Evolutionary conservation across 345 rosid species (phyloP).

Genomic region (Populus pruinosa): DNA sequence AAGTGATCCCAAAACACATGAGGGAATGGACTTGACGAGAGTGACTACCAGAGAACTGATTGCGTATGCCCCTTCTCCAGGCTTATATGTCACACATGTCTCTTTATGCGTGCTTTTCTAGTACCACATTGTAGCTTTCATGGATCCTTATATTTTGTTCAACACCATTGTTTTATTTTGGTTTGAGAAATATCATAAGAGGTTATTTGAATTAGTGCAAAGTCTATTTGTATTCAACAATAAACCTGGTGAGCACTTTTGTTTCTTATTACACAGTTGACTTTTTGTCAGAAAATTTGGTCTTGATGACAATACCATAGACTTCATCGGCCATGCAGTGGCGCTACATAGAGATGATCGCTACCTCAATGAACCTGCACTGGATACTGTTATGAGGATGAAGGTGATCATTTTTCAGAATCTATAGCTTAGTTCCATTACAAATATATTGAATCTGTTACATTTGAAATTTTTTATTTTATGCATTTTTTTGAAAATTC

Average conservation of each 20-base stretch:
- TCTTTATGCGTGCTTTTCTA: not conserved
- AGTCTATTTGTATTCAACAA: not conserved
- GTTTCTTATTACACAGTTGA: not conserved
- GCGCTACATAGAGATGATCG: conserved; percentile 89
- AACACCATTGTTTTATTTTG: not conserved
- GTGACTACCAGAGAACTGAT: conserved; percentile 78
- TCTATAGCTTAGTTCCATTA: not conserved
- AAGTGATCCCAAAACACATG: conserved; percentile 80
- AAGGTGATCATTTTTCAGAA: conserved; percentile 47
- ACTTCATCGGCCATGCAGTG: conserved; percentile 95
- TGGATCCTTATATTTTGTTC: not conserved
- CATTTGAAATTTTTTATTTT: conserved; percentile 10
- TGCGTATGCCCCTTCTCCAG: conserved; percentile 53
- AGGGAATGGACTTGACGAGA: conserved; percentile 89
- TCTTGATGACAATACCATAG: conserved; percentile 81
- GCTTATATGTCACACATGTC: not conserved
- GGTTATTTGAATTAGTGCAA: not conserved
- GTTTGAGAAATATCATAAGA: not conserved
- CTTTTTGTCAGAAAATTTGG: conserved; percentile 68
- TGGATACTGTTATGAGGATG: conserved; percentile 93
- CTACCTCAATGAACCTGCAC: conserved; percentile 81
- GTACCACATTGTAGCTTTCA: not conserved
- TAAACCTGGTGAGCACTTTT: not conserved
- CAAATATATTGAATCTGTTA: not conserved
- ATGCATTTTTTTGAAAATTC: not conserved